A percentile compares a stretch with the other conserved stretches of the same genome.
Evolutionary conservation across 2,329 filamentous ascomycete genomes (phyloP).

Genomic region (Polychaeton citri): DNA sequence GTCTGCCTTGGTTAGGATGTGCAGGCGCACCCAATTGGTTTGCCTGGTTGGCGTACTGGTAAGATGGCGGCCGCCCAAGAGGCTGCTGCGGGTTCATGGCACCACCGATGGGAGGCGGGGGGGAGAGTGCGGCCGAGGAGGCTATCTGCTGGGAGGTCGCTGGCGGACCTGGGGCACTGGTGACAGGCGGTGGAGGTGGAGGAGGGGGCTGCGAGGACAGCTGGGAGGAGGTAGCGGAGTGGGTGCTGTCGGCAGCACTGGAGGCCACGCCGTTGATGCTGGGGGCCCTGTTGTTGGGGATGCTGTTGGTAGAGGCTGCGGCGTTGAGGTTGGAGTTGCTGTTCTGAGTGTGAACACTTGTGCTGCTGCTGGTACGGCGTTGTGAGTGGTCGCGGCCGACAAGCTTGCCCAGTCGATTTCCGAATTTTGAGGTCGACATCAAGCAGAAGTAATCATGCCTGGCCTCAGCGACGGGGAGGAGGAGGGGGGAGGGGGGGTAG

Average conservation of each 20-base stretch:
- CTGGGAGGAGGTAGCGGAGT: slow-evolving; percentile 5
- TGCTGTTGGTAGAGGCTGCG: slow-evolving; percentile 16
- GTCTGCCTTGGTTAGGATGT: slow-evolving; percentile 33
- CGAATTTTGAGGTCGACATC: slow-evolving; percentile 1
- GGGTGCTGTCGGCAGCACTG: slow-evolving; percentile 4
- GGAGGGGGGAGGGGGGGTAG: not conserved
- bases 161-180: slow-evolving; percentile 23
- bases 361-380: slow-evolving; percentile 53
- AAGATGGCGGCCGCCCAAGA: slow-evolving; percentile 50
- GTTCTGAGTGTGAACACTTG: slow-evolving; percentile 48
- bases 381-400: slow-evolving; percentile 51
- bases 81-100: slow-evolving; percentile 25
- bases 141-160: slow-evolving; percentile 45
- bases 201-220: slow-evolving; percentile 16
- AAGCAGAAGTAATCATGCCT: not conserved
- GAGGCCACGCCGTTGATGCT: slow-evolving; percentile 33
- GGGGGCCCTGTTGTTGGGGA: slow-evolving; percentile 28
- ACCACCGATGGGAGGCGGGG: not conserved
- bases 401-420: slow-evolving; percentile 60
- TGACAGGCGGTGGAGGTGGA: slow-evolving; percentile 24
- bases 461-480: not conserved
- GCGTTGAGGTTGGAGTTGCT: slow-evolving; percentile 1
- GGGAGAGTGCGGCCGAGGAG: slow-evolving; percentile 8
- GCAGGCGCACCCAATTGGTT: slow-evolving; percentile 22
- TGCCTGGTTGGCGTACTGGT: slow-evolving; percentile 39